Evolutionary conservation across 305 asterid species (phyloP).

Genomic region (Withania somnifera): DNA sequence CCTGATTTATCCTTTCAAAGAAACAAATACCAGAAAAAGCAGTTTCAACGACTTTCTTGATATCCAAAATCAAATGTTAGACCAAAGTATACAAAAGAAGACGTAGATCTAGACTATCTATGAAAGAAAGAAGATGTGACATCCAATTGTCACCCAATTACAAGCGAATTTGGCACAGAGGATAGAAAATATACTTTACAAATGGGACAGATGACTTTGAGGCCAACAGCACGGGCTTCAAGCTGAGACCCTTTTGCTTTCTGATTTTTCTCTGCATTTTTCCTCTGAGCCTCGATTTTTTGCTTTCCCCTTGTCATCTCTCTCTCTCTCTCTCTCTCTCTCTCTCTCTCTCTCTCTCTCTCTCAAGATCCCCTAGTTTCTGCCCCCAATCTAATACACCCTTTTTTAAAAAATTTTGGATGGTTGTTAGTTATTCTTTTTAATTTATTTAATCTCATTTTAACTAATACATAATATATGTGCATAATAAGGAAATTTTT

Average conservation of each 20-base stretch:
- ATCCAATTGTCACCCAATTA: background rate
- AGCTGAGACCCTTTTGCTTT: constrained; percentile 78
- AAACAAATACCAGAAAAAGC: background rate
- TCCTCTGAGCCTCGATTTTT: constrained; percentile 83
- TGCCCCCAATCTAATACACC: too few species aligned
- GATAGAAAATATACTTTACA: constrained; percentile 44
- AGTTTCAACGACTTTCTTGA: background rate
- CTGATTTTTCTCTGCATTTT: constrained; percentile 77
- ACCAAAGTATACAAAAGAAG: background rate
- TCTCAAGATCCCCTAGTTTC: background rate
- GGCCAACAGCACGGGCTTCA: constrained; percentile 91
- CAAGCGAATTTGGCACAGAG: background rate
- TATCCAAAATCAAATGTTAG: background rate
- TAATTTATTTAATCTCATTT: too few species aligned
- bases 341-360: constrained; percentile 12
- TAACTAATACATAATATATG: too few species aligned
- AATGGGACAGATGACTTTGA: constrained; percentile 78
- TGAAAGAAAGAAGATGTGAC: too few species aligned
- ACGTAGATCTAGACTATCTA: background rate
- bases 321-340: background rate
- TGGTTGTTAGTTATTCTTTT: too few species aligned
- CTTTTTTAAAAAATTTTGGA: too few species aligned
- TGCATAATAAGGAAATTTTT: too few species aligned
- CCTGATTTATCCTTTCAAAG: background rate
- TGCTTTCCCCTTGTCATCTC: constrained; percentile 91